Percentiles rank a stretch among this genome's conserved stretches.
phyloP scores from a whole-genome alignment of 164 flowering plant species.

The Santalum album region DNA sequence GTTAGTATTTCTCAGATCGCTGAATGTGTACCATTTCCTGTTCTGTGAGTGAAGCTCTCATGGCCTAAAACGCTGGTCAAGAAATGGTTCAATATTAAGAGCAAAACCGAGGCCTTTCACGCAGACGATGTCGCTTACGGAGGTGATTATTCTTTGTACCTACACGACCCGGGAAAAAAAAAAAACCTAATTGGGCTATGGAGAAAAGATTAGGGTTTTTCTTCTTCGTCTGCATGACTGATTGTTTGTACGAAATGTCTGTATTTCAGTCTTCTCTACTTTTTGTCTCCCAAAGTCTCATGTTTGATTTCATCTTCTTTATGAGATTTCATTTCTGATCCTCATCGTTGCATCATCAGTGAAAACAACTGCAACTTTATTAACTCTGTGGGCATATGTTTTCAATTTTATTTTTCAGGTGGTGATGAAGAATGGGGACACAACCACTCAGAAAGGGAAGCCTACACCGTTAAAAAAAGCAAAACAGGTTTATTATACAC shows the following conservation, averaged over 20 bases:
- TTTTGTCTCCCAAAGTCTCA: no score
- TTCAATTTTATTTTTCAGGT: slow-evolving; percentile 39
- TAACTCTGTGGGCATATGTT: not conserved
- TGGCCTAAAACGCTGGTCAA: slow-evolving; percentile 49
- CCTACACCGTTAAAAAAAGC: slow-evolving; percentile 87
- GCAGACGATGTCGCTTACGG: slow-evolving; percentile 25
- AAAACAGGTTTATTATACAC: slow-evolving; percentile 66
- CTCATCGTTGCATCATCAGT: no score
- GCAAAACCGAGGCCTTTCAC: slow-evolving; percentile 41
- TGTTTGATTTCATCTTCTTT: slow-evolving; percentile 18
- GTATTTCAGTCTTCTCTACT: slow-evolving; percentile 2
- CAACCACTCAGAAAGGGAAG: slow-evolving; percentile 59
- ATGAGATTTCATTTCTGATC: not conserved
- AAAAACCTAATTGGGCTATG: not conserved
- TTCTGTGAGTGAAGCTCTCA: slow-evolving; percentile 30
- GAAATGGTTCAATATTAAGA: slow-evolving; percentile 53
- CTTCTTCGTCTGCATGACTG: slow-evolving; percentile 9
- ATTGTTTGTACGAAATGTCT: slow-evolving; percentile 5
- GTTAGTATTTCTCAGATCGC: not conserved
- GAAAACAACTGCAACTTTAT: no score
- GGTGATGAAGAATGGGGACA: slow-evolving; percentile 77
- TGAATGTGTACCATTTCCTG: slow-evolving; percentile 3
- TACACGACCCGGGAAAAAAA: slow-evolving; percentile 1
- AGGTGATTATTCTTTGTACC: slow-evolving; percentile 19
- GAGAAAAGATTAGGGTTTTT: slow-evolving; percentile 7